Percentiles rank a stretch among this genome's conserved stretches.
These are phyloP conservation scores for Calonectria pseudoreteaudii DNA, from an alignment of 2,329 filamentous ascomycete species.

Conservation along the genomic window DNA sequence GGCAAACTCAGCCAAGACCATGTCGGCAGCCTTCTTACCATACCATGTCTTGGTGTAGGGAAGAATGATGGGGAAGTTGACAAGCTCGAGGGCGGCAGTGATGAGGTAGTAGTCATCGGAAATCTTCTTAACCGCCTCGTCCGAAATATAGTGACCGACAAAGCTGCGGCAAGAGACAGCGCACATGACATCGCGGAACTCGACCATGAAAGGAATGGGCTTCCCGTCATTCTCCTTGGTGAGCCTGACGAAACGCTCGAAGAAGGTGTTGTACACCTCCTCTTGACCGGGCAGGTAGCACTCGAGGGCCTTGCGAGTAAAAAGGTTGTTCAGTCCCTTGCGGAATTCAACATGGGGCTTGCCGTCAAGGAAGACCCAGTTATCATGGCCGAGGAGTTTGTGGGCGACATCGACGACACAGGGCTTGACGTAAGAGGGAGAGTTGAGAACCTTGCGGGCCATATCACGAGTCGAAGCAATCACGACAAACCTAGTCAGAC, in stretches of 20 bases:
- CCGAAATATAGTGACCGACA: slow-evolving; percentile 93
- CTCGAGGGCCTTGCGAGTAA: slow-evolving; percentile 90
- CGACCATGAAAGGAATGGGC: slow-evolving; percentile 87
- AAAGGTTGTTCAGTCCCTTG: slow-evolving; percentile 94
- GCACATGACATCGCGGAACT: slow-evolving; percentile 95
- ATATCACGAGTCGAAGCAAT: slow-evolving; percentile 96
- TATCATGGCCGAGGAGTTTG: slow-evolving; percentile 90
- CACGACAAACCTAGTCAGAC: slow-evolving; percentile 82
- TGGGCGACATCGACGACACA: slow-evolving; percentile 95
- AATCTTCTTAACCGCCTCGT: slow-evolving; percentile 92
- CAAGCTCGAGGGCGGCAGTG: slow-evolving; percentile 93
- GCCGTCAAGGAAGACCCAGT: slow-evolving; percentile 98
- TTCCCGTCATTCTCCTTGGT: slow-evolving; percentile 79
- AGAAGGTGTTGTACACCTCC: slow-evolving; percentile 90
- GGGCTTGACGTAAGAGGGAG: slow-evolving; percentile 90
- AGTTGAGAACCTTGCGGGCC: slow-evolving; percentile 97
- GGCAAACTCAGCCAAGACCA: slow-evolving; percentile 89
- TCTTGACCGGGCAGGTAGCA: slow-evolving; percentile 92
- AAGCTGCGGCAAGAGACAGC: slow-evolving; percentile 97
- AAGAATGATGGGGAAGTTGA: slow-evolving; percentile 98
- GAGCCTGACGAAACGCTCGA: slow-evolving; percentile 80
- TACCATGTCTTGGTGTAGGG: slow-evolving; percentile 98
- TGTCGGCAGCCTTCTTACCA: slow-evolving; percentile 93
- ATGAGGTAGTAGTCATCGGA: slow-evolving; percentile 97
- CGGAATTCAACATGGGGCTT: slow-evolving; percentile 96